phyloP scores from a whole-genome alignment of 768 basidiomycete genomes.

The Boletus huronensis region DNA sequence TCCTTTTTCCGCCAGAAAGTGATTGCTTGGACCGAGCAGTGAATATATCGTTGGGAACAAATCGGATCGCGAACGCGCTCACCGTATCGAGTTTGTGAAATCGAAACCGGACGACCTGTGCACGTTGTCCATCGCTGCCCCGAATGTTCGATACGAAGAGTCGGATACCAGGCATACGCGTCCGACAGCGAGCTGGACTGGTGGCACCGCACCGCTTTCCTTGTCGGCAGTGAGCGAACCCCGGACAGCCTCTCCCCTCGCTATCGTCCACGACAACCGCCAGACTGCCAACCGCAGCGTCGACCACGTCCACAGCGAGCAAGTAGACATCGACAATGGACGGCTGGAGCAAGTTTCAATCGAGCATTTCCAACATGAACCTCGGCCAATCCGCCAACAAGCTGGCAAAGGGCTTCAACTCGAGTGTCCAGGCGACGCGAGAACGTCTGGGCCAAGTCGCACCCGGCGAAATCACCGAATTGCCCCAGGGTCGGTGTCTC shows the following conservation, averaged over 20 bases:
- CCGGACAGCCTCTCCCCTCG: conserved; percentile 5
- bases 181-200: conserved; percentile 10
- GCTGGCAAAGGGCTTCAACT: conserved; percentile 75
- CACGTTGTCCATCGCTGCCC: conserved; percentile 41
- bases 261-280: conserved; percentile 1
- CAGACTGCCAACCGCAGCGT: conserved; percentile 1
- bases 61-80: conserved; percentile 10
- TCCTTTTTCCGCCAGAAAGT: conserved; percentile 67
- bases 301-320: not conserved
- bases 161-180: conserved; percentile 35
- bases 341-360: conserved; percentile 65
- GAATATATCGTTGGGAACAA: not conserved
- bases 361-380: conserved; percentile 62
- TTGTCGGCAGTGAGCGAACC: not conserved
- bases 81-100: conserved; percentile 76
- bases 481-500: conserved; percentile 69
- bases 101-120: conserved; percentile 64
- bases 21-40: conserved; percentile 47
- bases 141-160: not conserved
- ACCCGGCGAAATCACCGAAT: conserved; percentile 91
- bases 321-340: conserved; percentile 33
- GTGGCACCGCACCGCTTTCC: conserved; percentile 18
- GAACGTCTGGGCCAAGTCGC: conserved; percentile 91
- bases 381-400: conserved; percentile 72
- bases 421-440: conserved; percentile 79